These are phyloP conservation scores for Eimeria necatrix DNA, from an alignment of 169 alveolate species.

Conservation along the genomic window DNA sequence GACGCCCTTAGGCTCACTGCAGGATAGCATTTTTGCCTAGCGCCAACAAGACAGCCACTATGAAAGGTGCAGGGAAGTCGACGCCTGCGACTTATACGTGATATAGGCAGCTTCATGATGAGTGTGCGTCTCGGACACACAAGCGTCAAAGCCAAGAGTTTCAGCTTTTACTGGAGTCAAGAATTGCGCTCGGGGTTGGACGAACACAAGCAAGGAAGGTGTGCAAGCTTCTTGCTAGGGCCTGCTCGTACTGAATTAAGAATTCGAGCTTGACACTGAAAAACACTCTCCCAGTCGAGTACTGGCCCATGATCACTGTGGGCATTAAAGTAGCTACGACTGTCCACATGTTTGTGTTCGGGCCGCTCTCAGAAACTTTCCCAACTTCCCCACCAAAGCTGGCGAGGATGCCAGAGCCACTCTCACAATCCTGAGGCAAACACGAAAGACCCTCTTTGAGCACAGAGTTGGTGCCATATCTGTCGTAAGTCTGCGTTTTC, in stretches of 20 bases:
- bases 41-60: too few relatives aligned
- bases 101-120: slow-evolving; percentile 26
- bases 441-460: slow-evolving; percentile 37
- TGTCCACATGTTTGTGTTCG: not conserved
- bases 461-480: slow-evolving; percentile 29
- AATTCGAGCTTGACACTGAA: too few relatives aligned
- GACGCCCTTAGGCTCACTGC: too few relatives aligned
- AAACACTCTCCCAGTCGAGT: too few relatives aligned
- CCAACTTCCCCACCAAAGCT: not conserved
- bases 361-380: not conserved
- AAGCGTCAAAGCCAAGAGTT: slow-evolving; percentile 42
- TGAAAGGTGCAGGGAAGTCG: too few relatives aligned
- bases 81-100: too few relatives aligned
- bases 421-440: slow-evolving; percentile 45
- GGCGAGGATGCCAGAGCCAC: slow-evolving; percentile 40
- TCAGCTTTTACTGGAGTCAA: slow-evolving; percentile 53
- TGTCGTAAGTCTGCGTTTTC: not conserved
- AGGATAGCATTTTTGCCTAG: too few relatives aligned
- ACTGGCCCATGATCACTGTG: too few relatives aligned
- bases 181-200: slow-evolving; percentile 2
- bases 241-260: too few relatives aligned
- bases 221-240: not conserved
- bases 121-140: slow-evolving; percentile 35
- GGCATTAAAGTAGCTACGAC: not conserved
- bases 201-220: slow-evolving; percentile 9